Percentiles rank a stretch among this genome's conserved stretches.
Conservation (phyloP, 768 basidiomycete genomes). For the Candolleomyces efflorescens region DNA sequence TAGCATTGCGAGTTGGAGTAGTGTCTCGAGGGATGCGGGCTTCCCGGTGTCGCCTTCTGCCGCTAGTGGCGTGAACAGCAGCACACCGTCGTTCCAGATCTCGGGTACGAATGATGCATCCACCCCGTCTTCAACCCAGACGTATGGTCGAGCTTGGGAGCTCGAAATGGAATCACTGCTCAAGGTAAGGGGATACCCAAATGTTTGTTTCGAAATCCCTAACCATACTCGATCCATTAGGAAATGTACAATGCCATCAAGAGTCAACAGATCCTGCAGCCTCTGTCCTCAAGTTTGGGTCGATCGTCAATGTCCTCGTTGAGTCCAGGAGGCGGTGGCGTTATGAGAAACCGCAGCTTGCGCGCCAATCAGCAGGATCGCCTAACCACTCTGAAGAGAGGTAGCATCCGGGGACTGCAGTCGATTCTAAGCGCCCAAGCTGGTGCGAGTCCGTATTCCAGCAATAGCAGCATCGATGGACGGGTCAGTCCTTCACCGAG, state of each 20-base stretch:
- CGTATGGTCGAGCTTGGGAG: constrained; percentile 76
- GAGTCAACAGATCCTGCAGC: constrained; percentile 85
- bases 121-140: constrained; percentile 21
- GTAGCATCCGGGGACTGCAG: constrained; percentile 86
- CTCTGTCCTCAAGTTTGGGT: constrained; percentile 44
- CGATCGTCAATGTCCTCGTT: constrained; percentile 54
- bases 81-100: constrained; percentile 58
- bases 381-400: constrained; percentile 76
- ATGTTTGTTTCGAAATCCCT: no score
- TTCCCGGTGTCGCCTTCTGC: constrained; percentile 25
- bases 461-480: constrained; percentile 79
- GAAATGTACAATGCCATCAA: constrained; percentile 96
- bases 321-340: constrained; percentile 44
- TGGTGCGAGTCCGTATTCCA: constrained; percentile 80
- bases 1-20: constrained; percentile 83
- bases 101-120: constrained; percentile 24
- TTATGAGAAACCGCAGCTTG: constrained; percentile 67
- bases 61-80: constrained; percentile 48
- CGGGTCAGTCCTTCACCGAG: constrained; percentile 94
- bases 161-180: constrained; percentile 80
- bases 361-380: constrained; percentile 64
- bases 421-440: constrained; percentile 65
- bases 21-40: constrained; percentile 58
- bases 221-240: constrained; percentile 30
- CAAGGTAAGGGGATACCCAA: constrained; percentile 53